Evolutionary conservation across 2,329 filamentous ascomycete genomes (phyloP).

Genomic region (Setomelanomma holmii): DNA sequence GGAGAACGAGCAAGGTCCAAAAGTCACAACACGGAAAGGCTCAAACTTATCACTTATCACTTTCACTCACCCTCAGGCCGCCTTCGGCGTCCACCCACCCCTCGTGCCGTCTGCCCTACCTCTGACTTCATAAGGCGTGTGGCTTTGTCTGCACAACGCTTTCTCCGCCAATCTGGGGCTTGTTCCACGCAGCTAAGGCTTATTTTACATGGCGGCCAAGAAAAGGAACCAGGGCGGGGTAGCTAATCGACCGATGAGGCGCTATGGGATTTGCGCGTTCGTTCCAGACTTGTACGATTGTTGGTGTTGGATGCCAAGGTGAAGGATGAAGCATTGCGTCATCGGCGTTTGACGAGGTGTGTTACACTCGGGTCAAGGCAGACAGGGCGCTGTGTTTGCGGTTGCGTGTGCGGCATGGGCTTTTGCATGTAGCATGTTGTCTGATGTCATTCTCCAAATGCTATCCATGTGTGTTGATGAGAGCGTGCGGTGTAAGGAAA

Average conservation of each 20-base stretch:
- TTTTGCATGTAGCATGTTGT: neutral
- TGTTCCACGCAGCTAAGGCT: conserved; percentile 22
- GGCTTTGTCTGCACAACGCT: conserved; percentile 17
- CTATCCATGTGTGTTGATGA: no score
- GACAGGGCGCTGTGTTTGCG: neutral
- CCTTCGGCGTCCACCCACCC: neutral
- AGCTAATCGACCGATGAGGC: conserved; percentile 18
- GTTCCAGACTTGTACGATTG: conserved; percentile 11
- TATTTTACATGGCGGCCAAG: conserved; percentile 15
- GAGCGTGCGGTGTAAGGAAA: no score
- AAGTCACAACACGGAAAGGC: neutral
- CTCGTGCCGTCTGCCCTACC: conserved; percentile 7
- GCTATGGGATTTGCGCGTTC: conserved; percentile 8
- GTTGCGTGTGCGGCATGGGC: neutral
- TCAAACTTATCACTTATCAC: neutral
- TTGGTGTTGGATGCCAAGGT: conserved; percentile 18
- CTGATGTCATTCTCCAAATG: neutral
- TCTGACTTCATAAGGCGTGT: conserved; percentile 22
- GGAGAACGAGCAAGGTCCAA: neutral
- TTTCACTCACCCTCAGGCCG: neutral
- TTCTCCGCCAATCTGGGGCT: conserved; percentile 24
- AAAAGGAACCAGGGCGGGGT: conserved; percentile 10
- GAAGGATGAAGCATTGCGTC: conserved; percentile 31
- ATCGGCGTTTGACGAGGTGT: conserved; percentile 13
- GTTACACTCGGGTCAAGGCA: neutral